Evolutionary conservation across 768 basidiomycete genomes (phyloP), one percentile per base, ranked within the genome.

Genomic region (Polyporus arcularius): DNA sequence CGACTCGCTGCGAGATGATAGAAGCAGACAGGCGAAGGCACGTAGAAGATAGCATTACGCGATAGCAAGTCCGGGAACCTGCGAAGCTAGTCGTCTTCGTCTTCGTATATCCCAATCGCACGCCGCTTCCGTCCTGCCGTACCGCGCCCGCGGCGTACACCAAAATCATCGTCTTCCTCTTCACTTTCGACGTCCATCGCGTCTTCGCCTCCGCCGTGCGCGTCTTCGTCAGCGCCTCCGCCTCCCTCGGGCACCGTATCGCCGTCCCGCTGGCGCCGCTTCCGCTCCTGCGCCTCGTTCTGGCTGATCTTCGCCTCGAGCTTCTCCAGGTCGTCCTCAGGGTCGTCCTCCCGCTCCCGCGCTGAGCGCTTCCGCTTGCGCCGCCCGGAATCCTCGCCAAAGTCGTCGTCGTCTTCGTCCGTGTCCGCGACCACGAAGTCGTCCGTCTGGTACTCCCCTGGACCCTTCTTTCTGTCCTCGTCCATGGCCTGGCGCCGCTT

Each of bases 381-480:
- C 38, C 48, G 54, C 50, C 32, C 47, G 50, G 46, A 30, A 42
- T 35, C 64, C 41, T 38, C 63, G 18, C 55, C 68, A 10, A 41
- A 66, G 12, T 61, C 63, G 21, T 77, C 74, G 40, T 74, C 75
- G 21, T 77, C 81, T 30, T 89, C 88, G 43, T 92, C 90, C 16
- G 85, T 86, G 65, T 92, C 91, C 14, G 88, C 86, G 11, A 93
- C 92, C 31, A 94, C 78, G 67, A 94, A 94, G 67, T 92, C 92
- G 70, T 94, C 92, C 59, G 88, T 85, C 70, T 91, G 88, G 65
- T 94, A 94, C 45, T 92, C 89, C 21, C 84, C 85, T 4, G 79
- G 78, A 45, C 84, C 79, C 55, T 81, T 82, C 56, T 81, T 81
- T 12, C 47, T 45, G 53, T 51, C 38, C 14, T 79, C 78, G n/a